A percentile compares a stretch with the other conserved stretches of the same genome.
These are phyloP conservation scores for Aphanoascus verrucosus DNA, from an alignment of 2,329 filamentous ascomycete species.

Conservation along the genomic window DNA sequence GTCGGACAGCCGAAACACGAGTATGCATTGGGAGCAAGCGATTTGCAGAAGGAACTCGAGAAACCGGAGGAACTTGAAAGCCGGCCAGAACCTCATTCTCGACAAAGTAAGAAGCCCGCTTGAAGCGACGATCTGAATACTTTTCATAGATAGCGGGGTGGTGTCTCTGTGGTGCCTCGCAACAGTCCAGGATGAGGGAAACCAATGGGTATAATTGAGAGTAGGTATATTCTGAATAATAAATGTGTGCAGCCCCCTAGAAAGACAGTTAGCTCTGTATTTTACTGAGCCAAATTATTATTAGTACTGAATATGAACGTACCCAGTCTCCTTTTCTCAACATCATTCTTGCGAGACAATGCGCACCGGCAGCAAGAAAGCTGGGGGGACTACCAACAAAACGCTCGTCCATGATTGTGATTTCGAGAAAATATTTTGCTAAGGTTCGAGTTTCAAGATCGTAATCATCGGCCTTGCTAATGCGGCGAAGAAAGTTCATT, in stretches of 20 bases:
- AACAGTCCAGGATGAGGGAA: conserved; percentile 74
- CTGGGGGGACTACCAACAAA: conserved; percentile 87
- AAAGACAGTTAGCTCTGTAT: conserved; percentile 5
- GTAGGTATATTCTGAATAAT: conserved; percentile 91
- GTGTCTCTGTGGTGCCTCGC: conserved; percentile 66
- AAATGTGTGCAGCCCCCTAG: conserved; percentile 69
- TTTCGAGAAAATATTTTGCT: conserved; percentile 94
- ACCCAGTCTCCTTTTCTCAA: conserved; percentile 90
- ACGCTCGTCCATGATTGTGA: conserved; percentile 95
- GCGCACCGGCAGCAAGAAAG: conserved; percentile 80
- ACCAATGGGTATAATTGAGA: conserved; percentile 69
- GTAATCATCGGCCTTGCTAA: conserved; percentile 98
- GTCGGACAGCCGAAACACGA: neutral
- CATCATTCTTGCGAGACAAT: conserved; percentile 82
- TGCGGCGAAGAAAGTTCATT: conserved; percentile 92
- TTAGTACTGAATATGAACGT: conserved; percentile 33
- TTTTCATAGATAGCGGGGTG: conserved; percentile 85
- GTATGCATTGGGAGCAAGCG: conserved; percentile 1
- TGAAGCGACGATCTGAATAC: conserved; percentile 79
- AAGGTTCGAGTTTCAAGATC: conserved; percentile 89
- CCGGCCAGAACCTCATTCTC: conserved; percentile 58
- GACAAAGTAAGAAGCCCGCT: conserved; percentile 70
- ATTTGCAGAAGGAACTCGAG: conserved; percentile 15
- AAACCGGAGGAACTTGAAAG: conserved; percentile 41
- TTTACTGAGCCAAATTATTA: conserved; percentile 12